A percentile compares a stretch with the other conserved stretches of the same genome.
These are phyloP conservation scores for Sporothrix brunneoviolacea DNA, from an alignment of 2,329 filamentous ascomycete genomes.

Conservation along the genomic window DNA sequence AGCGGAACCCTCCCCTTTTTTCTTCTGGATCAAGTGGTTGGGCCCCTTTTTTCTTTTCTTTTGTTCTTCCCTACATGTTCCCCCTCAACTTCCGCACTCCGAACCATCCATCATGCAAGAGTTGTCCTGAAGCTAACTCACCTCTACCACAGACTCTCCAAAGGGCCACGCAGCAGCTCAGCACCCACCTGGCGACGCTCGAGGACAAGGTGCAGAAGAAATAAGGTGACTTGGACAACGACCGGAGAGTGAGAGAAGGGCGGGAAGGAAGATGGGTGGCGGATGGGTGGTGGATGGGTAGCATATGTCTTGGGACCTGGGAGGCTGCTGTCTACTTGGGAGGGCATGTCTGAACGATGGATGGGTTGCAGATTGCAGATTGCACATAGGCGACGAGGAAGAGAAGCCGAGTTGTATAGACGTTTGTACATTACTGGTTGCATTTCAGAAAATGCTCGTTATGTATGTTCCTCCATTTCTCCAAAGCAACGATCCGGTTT, in stretches of 20 bases:
- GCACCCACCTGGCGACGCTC: slow-evolving; percentile 72
- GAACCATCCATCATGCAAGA: too few species aligned
- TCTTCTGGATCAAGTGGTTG: slow-evolving; percentile 10
- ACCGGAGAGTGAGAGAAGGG: too few species aligned
- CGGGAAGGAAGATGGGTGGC: too few species aligned
- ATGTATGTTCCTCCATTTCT: not conserved
- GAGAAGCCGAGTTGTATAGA: not conserved
- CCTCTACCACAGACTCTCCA: slow-evolving; percentile 62
- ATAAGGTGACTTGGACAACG: slow-evolving; percentile 42
- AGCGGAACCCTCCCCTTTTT: slow-evolving; percentile 5
- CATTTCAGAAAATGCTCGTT: not conserved
- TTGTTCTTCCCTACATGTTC: too few species aligned
- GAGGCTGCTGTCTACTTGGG: not conserved
- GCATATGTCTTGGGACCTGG: not conserved
- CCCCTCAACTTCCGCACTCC: too few species aligned
- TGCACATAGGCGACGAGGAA: not conserved
- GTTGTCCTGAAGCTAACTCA: not conserved
- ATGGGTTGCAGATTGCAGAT: too few species aligned
- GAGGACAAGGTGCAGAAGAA: slow-evolving; percentile 71
- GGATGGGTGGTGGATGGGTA: not conserved
- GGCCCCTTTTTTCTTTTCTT: not conserved
- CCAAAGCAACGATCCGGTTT: too few species aligned
- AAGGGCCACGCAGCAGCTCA: slow-evolving; percentile 77
- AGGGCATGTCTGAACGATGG: not conserved
- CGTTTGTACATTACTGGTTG: slow-evolving; percentile 5